These are phyloP conservation scores for Thraustochytrium sp. DNA, from an alignment of 352 stramenopile species.

Conservation along the genomic window DNA sequence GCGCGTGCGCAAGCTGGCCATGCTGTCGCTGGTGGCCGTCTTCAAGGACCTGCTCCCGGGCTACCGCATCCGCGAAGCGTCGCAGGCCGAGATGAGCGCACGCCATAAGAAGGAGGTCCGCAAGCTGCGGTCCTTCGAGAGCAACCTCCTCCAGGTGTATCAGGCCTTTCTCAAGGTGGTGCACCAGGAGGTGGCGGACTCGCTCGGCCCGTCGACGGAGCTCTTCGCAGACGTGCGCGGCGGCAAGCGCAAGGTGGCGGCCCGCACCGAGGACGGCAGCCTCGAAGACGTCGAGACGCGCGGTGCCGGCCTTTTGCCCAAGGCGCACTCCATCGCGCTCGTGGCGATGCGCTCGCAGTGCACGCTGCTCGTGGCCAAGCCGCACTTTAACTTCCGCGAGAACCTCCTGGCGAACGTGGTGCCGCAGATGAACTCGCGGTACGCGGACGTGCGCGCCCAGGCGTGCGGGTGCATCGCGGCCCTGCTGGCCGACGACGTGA, in stretches of 20 bases:
- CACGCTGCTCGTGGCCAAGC: constrained; percentile 43
- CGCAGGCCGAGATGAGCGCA: background rate
- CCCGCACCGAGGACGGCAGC: background rate
- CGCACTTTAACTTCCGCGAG: constrained; percentile 42
- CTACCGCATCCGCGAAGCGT: constrained; percentile 35
- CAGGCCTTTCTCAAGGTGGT: constrained; percentile 39
- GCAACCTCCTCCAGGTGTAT: background rate
- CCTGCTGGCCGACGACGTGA: background rate
- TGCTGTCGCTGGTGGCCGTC: constrained; percentile 41
- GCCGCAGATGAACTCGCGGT: constrained; percentile 11
- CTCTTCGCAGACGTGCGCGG: background rate
- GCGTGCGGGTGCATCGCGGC: background rate
- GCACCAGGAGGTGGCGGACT: background rate
- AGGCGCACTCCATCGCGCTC: background rate
- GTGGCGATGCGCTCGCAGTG: constrained; percentile 2
- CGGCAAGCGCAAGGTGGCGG: background rate
- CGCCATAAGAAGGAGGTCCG: constrained; percentile 40
- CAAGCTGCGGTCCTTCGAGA: constrained; percentile 16
- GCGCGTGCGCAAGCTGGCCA: background rate
- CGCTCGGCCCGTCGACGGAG: background rate
- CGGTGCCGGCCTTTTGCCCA: background rate
- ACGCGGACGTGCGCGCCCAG: constrained; percentile 4
- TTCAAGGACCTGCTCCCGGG: constrained; percentile 44
- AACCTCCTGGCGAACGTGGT: constrained; percentile 28
- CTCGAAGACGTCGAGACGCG: constrained; percentile 9